Evolutionary conservation across 331 rosid genomes (phyloP), one percentile per base, ranked within the genome.

Genomic region (Ulmus americana): DNA sequence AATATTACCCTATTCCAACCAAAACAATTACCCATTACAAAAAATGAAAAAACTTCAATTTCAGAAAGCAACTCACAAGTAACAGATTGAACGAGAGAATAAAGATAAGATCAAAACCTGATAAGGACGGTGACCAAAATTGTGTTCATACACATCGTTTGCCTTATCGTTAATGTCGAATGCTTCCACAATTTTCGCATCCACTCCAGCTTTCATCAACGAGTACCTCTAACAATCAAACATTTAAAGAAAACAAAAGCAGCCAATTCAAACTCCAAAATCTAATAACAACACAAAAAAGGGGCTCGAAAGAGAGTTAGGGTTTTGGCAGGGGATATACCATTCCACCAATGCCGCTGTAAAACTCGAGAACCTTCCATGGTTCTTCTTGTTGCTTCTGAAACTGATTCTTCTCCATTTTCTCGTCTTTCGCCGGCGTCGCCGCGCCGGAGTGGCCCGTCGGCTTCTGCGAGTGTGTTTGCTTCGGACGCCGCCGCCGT

Each of bases 301-400:
- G 35, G 4, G 35, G 35, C 35, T 28, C 35, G 35, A 28, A 45
- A 39, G 45, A 8, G 59, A 45, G 4, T 28, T 7, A 59, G 51
- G 1, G 2, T 3, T 42, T 60, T 39, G 11, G 6, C 35, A 42
- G 71, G 62, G 28, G 15, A 42, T 0, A 22, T 74, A 94, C 98
- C 97, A 94, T 84, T 73, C 98, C 98, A 45, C 97, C 98, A 51
- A 92, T 84, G 57, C 98, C 95, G 50, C 97, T 94, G 85, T 85
- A 94, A 76, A 89, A 94, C 73, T 89, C 98, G 14, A 94, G 91
- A 45, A 89, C 88, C 71, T 80, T 77, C 94, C 84, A 75, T 16
- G 79, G 76, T 59, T 77, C 71, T 14, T 15, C 75, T 67, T 55
- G 51, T n/a, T 61, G 51, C 15, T 45, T 41, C 38, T 14, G 3